Evolutionary conservation across 306 rosid species (phyloP).

Genomic region (Sophora flavescens): DNA sequence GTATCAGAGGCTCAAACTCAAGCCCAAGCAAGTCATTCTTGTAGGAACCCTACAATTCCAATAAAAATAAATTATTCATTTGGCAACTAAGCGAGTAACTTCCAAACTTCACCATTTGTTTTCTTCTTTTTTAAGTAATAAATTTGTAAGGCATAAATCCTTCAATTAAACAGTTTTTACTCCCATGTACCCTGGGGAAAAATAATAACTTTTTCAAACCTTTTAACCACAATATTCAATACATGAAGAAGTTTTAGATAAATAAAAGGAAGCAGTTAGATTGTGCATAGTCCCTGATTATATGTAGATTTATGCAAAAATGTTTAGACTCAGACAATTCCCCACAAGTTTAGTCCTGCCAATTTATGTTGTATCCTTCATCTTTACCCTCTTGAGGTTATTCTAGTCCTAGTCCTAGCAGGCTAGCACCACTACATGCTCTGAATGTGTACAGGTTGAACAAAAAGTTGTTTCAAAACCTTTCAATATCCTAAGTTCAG

Average conservation of each 20-base stretch:
- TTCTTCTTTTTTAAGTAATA: not conserved
- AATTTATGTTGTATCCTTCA: no score
- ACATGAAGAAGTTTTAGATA: not conserved
- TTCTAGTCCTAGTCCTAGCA: not conserved
- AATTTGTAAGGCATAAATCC: not conserved
- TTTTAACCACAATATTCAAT: not conserved
- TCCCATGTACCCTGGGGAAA: not conserved
- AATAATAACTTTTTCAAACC: not conserved
- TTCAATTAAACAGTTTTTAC: not conserved
- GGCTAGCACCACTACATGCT: not conserved
- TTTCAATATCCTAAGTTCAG: not conserved
- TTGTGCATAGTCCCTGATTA: not conserved
- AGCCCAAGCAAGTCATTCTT: constrained; percentile 78
- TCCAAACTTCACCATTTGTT: not conserved
- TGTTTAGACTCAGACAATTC: not conserved
- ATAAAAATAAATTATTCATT: constrained; percentile 2
- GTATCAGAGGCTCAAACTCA: constrained; percentile 62
- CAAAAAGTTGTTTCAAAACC: not conserved
- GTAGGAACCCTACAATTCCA: constrained; percentile 58
- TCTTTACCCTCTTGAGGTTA: not conserved
- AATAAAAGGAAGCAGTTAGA: not conserved
- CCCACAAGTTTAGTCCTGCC: not conserved
- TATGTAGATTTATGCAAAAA: not conserved
- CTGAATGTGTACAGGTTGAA: not conserved
- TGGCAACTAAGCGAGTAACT: not conserved